These are phyloP conservation scores for Sphagnum contortum DNA, from an alignment of 225 moss, liverwort and hornwort species.

Conservation along the genomic window DNA sequence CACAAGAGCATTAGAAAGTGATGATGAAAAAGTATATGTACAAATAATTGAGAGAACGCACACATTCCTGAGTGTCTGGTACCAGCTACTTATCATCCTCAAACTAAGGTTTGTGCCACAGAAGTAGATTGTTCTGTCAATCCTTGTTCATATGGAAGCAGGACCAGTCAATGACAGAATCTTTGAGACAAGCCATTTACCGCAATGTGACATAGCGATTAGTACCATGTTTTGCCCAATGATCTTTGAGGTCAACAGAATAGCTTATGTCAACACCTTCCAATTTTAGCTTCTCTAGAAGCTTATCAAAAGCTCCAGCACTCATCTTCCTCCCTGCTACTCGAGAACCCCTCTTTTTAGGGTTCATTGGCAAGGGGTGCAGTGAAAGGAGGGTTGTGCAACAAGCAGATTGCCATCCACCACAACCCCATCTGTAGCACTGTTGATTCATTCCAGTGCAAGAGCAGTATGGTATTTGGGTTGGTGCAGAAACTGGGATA, in stretches of 20 bases:
- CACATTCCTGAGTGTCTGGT: too few relatives aligned
- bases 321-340: constrained; percentile 96
- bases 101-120: too few relatives aligned
- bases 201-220: constrained; percentile 80
- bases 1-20: too few relatives aligned
- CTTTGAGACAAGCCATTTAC: too few relatives aligned
- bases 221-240: constrained; percentile 98
- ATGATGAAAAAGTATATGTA: too few relatives aligned
- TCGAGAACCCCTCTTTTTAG: constrained; percentile 77
- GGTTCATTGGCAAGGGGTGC: constrained; percentile 88
- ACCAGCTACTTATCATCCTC: too few relatives aligned
- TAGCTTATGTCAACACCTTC: constrained; percentile 44
- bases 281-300: constrained; percentile 61
- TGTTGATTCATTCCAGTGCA: constrained; percentile 87
- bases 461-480: constrained; percentile 81
- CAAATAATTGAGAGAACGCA: too few relatives aligned
- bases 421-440: constrained; percentile 84
- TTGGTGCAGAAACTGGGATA: constrained; percentile 11
- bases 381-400: constrained; percentile 84
- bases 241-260: constrained; percentile 79
- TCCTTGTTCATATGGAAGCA: too few relatives aligned
- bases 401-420: constrained; percentile 87
- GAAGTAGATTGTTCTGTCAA: too few relatives aligned
- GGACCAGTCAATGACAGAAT: too few relatives aligned
- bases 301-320: constrained; percentile 93